Evolutionary conservation across 768 basidiomycete genomes (phyloP).

Genomic region (Amanita phalloides): DNA sequence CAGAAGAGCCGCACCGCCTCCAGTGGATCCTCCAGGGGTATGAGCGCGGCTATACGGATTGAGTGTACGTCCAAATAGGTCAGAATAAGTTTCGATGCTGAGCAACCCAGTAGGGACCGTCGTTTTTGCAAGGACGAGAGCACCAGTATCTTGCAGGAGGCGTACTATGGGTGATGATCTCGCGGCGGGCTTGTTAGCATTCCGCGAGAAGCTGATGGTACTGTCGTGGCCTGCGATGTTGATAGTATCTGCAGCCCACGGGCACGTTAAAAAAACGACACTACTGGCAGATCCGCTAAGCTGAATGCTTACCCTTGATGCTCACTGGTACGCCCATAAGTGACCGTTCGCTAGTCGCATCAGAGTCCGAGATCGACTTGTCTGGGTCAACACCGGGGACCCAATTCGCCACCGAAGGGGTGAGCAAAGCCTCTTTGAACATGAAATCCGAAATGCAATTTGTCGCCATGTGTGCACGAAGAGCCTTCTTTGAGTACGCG

Average conservation of each 20-base stretch:
- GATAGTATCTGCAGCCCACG: constrained; percentile 24
- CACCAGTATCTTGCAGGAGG: constrained; percentile 51
- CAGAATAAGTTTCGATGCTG: constrained; percentile 45
- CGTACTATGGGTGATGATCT: constrained; percentile 44
- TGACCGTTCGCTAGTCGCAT: constrained; percentile 28
- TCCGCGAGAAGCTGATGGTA: constrained; percentile 49
- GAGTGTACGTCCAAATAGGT: constrained; percentile 48
- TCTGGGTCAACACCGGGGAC: constrained; percentile 27
- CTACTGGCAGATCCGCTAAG: constrained; percentile 1
- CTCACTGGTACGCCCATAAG: constrained; percentile 62
- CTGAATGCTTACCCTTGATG: constrained; percentile 39
- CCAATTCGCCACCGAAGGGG: constrained; percentile 28
- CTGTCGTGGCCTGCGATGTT: constrained; percentile 48
- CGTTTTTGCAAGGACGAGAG: constrained; percentile 55
- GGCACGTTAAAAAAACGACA: constrained; percentile 2
- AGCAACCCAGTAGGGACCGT: constrained; percentile 47
- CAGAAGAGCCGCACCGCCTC: constrained; percentile 59
- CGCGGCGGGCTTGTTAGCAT: constrained; percentile 30
- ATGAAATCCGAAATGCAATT: constrained; percentile 65
- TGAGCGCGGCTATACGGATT: constrained; percentile 51
- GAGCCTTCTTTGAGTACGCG: constrained; percentile 43
- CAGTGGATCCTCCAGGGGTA: constrained; percentile 53
- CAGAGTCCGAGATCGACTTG: constrained; percentile 15
- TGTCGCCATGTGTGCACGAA: constrained; percentile 43
- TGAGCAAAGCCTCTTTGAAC: constrained; percentile 34